Percentiles rank a stretch among this genome's conserved stretches.
Evolutionary conservation across 1,139 yeast genomes (phyloP).

Genomic region (Geotrichum citri-aurantii): DNA sequence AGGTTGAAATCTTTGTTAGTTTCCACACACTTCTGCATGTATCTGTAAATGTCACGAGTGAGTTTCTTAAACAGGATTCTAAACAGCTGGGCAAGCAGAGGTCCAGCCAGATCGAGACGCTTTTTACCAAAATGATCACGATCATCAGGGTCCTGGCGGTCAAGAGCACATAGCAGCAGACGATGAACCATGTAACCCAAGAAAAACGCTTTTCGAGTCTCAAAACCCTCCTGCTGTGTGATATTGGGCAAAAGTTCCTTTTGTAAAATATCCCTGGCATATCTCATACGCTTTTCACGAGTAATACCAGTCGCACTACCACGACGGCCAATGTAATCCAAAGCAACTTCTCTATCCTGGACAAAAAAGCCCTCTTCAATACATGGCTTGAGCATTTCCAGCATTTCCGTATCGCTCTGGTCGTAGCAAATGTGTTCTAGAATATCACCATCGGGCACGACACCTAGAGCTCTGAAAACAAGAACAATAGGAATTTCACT

Average conservation of each 20-base stretch:
- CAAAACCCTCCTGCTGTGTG: slow-evolving; percentile 95
- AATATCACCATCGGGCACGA: slow-evolving; percentile 98
- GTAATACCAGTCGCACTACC: slow-evolving; percentile 90
- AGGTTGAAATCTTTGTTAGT: slow-evolving; percentile 94
- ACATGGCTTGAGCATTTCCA: slow-evolving; percentile 98
- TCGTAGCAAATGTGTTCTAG: slow-evolving; percentile 97
- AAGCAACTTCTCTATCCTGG: slow-evolving; percentile 96
- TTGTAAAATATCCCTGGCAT: slow-evolving; percentile 92
- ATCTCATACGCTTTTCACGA: slow-evolving; percentile 96
- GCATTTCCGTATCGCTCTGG: slow-evolving; percentile 98
- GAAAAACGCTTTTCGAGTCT: slow-evolving; percentile 93
- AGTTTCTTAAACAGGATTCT: slow-evolving; percentile 89
- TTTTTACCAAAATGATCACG: slow-evolving; percentile 99
- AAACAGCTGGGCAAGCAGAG: slow-evolving; percentile 89
- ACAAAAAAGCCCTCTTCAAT: slow-evolving; percentile 98
- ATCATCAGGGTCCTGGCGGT: slow-evolving; percentile 96
- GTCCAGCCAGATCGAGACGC: slow-evolving; percentile 97
- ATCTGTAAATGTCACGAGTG: slow-evolving; percentile 90
- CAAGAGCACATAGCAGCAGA: slow-evolving; percentile 87
- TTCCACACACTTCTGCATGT: slow-evolving; percentile 98
- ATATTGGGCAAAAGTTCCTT: slow-evolving; percentile 95
- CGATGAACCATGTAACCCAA: slow-evolving; percentile 97
- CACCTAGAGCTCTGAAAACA: slow-evolving; percentile 96
- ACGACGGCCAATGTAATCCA: slow-evolving; percentile 97
- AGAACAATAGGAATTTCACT: slow-evolving; percentile 95